Conservation (phyloP, 768 basidiomycete genomes). For the Xerocomellus amylosporus region DNA sequence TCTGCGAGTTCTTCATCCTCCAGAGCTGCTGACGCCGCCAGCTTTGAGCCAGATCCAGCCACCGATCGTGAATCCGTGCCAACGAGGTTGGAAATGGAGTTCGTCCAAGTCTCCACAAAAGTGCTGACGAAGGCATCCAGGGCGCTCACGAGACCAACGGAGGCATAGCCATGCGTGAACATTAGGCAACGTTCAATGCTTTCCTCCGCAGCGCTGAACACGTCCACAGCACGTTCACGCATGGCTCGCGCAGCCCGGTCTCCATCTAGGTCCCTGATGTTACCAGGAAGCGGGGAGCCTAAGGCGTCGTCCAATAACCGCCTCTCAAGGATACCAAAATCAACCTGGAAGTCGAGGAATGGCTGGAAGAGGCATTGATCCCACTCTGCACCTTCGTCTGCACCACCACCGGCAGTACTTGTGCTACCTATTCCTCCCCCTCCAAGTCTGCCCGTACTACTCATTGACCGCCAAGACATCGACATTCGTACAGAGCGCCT, state of each 20-base stretch:
- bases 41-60: constrained; percentile 30
- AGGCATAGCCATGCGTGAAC: constrained; percentile 91
- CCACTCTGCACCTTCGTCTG: constrained; percentile 57
- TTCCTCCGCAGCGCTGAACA: constrained; percentile 77
- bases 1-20: constrained; percentile 66
- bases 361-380: constrained; percentile 91
- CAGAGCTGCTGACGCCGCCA: constrained; percentile 22
- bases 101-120: constrained; percentile 67
- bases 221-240: constrained; percentile 70
- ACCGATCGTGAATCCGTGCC: constrained; percentile 28
- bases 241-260: constrained; percentile 58
- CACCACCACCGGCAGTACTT: background rate
- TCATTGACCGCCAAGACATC: constrained; percentile 54
- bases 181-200: constrained; percentile 68
- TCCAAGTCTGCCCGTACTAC: constrained; percentile 18
- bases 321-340: constrained; percentile 78
- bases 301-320: constrained; percentile 62
- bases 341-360: constrained; percentile 86
- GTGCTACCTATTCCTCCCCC: constrained; percentile 11
- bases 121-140: constrained; percentile 67
- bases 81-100: constrained; percentile 43
- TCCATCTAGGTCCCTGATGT: constrained; percentile 25
- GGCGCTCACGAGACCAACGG: constrained; percentile 66
- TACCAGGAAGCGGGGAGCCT: constrained; percentile 41
- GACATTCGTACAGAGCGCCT: constrained; percentile 63